Conservation (phyloP, 345 rosid species). For the Citrus sp. region DNA sequence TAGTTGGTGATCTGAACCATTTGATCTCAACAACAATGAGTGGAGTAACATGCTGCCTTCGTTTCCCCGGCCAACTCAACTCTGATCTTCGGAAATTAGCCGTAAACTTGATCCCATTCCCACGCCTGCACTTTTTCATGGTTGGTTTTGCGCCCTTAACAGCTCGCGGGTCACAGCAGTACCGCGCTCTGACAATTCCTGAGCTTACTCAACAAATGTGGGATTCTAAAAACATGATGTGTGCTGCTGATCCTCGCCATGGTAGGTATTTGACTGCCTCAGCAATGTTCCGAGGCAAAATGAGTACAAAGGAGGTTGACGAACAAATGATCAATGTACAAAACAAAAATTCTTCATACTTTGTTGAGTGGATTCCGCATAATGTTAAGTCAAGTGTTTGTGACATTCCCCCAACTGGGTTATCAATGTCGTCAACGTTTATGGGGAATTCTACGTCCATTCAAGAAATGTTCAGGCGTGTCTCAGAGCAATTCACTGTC, state of each 20-base stretch:
- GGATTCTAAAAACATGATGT: constrained; percentile 85
- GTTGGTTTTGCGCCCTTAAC: constrained; percentile 81
- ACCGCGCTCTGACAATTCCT: constrained; percentile 78
- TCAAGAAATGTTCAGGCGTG: constrained; percentile 62
- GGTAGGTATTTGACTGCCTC: constrained; percentile 87
- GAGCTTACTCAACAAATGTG: constrained; percentile 88
- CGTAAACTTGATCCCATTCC: constrained; percentile 77
- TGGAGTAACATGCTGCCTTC: constrained; percentile 82
- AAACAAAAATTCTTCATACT: constrained; percentile 88
- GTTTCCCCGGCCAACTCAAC: constrained; percentile 86
- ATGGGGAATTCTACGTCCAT: constrained; percentile 75
- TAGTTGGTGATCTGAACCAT: constrained; percentile 87
- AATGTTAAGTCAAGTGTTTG: constrained; percentile 82
- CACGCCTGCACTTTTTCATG: constrained; percentile 83
- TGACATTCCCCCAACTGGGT: constrained; percentile 70
- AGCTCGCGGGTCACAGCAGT: constrained; percentile 75
- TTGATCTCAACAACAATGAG: constrained; percentile 81
- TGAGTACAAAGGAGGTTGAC: constrained; percentile 94
- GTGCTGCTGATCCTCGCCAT: constrained; percentile 88
- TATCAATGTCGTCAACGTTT: constrained; percentile 75
- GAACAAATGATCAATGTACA: constrained; percentile 92
- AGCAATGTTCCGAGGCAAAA: constrained; percentile 84
- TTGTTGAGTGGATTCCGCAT: constrained; percentile 68
- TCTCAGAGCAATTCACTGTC: constrained; percentile 55
- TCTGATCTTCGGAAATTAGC: constrained; percentile 82